A percentile compares a stretch with the other conserved stretches of the same genome.
phyloP scores from a whole-genome alignment of 2,329 filamentous ascomycete genomes.

The Aspergillus pseudoglaucus region DNA sequence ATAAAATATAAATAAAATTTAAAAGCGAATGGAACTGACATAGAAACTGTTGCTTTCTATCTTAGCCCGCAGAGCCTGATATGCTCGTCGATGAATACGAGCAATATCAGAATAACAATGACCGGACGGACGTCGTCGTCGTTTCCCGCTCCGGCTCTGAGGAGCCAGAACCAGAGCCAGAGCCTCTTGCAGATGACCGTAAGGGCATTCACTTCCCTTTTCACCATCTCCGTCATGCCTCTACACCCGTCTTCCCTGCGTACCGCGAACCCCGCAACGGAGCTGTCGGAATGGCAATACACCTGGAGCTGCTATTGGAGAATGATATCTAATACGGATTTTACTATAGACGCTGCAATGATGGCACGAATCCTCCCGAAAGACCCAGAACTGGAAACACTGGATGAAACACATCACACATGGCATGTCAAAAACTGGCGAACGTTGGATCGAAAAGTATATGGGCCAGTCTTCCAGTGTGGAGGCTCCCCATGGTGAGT shows the following conservation, averaged over 20 bases:
- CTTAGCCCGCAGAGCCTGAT: slow-evolving; percentile 52
- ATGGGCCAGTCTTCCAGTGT: slow-evolving; percentile 81
- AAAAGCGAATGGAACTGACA: slow-evolving; percentile 19
- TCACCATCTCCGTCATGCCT: not conserved
- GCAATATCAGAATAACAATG: slow-evolving; percentile 50
- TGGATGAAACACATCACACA: slow-evolving; percentile 69
- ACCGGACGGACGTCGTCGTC: slow-evolving; percentile 57
- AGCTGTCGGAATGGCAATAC: slow-evolving; percentile 4
- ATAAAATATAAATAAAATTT: too few relatives aligned
- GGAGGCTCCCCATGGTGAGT: slow-evolving; percentile 79
- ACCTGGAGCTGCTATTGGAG: not conserved
- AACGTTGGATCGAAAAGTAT: slow-evolving; percentile 67
- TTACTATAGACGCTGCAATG: slow-evolving; percentile 67
- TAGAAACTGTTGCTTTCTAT: slow-evolving; percentile 17
- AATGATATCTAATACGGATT: not conserved
- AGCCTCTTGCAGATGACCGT: slow-evolving; percentile 55
- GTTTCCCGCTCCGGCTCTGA: slow-evolving; percentile 55
- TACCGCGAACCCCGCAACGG: slow-evolving; percentile 5
- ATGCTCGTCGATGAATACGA: slow-evolving; percentile 56
- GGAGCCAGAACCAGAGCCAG: slow-evolving; percentile 50
- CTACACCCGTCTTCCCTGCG: not conserved
- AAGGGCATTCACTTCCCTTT: slow-evolving; percentile 21
- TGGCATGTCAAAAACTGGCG: slow-evolving; percentile 89
- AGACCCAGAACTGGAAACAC: slow-evolving; percentile 70
- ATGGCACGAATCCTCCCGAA: slow-evolving; percentile 70